These are phyloP conservation scores for Theobroma cacao DNA, from an alignment of 345 rosid species.

Conservation along the genomic window DNA sequence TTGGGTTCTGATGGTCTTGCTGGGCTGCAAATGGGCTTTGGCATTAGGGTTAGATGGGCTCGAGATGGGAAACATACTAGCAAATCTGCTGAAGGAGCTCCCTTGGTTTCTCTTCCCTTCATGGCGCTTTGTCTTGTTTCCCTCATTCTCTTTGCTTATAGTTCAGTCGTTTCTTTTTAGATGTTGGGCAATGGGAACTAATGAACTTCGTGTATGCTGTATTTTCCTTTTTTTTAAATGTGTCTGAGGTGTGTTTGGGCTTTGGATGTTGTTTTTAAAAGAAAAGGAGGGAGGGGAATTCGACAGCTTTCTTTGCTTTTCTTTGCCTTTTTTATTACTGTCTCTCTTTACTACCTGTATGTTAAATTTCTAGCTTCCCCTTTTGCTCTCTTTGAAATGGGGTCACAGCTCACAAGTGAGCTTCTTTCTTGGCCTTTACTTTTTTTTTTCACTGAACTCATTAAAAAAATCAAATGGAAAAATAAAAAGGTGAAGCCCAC, in stretches of 20 bases:
- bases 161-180: constrained; percentile 11
- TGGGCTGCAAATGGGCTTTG: constrained; percentile 75
- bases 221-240: constrained; percentile 6
- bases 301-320: constrained; percentile 30
- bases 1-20: constrained; percentile 47
- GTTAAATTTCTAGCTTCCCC: constrained; percentile 18
- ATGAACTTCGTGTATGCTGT: neutral
- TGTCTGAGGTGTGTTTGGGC: constrained; percentile 15
- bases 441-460: constrained; percentile 17
- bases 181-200: neutral
- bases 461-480: constrained; percentile 1
- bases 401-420: constrained; percentile 34
- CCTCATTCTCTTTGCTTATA: constrained; percentile 19
- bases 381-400: constrained; percentile 37
- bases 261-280: constrained; percentile 23
- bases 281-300: constrained; percentile 24
- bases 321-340: neutral
- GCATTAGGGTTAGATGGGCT: constrained; percentile 60
- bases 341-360: constrained; percentile 23
- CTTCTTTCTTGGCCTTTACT: constrained; percentile 30
- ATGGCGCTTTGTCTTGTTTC: constrained; percentile 31
- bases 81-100: constrained; percentile 69
- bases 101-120: constrained; percentile 65
- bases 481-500: constrained; percentile 37
- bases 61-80: constrained; percentile 85